Percentiles rank a stretch among this genome's conserved stretches.
phyloP scores from a whole-genome alignment of 1,284 basidiomycete species.

The Cryptococcus wingfieldii region DNA sequence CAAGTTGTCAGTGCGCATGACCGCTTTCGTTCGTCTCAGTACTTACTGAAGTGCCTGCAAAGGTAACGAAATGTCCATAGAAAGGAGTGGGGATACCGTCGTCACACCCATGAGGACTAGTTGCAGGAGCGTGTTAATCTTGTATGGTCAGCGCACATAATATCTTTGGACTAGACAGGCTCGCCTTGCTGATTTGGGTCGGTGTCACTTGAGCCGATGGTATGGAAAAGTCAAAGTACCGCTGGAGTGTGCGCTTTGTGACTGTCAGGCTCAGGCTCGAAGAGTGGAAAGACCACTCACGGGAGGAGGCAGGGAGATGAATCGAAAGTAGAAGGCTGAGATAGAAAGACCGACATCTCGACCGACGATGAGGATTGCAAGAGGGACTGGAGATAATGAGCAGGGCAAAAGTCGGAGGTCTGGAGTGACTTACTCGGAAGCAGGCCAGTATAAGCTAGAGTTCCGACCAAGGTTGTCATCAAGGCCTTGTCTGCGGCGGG shows the following conservation, averaged over 20 bases:
- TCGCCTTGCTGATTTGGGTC: slow-evolving; percentile 81
- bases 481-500: slow-evolving; percentile 95
- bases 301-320: slow-evolving; percentile 78
- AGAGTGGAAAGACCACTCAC: slow-evolving; percentile 53
- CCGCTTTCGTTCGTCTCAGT: neutral
- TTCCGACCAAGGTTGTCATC: slow-evolving; percentile 89
- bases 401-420: neutral
- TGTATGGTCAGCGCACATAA: slow-evolving; percentile 15
- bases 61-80: slow-evolving; percentile 57
- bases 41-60: slow-evolving; percentile 64
- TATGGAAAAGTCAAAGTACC: slow-evolving; percentile 94
- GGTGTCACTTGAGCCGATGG: slow-evolving; percentile 91
- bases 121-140: slow-evolving; percentile 92
- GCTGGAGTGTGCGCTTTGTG: slow-evolving; percentile 73
- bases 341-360: slow-evolving; percentile 81
- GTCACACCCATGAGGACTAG: slow-evolving; percentile 82
- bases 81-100: slow-evolving; percentile 75
- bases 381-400: slow-evolving; percentile 58
- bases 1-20: slow-evolving; percentile 22
- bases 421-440: slow-evolving; percentile 63
- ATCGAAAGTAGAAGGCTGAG: slow-evolving; percentile 91
- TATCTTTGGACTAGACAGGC: slow-evolving; percentile 9
- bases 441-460: slow-evolving; percentile 74
- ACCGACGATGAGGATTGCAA: slow-evolving; percentile 82
- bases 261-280: slow-evolving; percentile 4